Conservation (phyloP, 805 yeast species). For the Priceomyces fermenticarens region DNA sequence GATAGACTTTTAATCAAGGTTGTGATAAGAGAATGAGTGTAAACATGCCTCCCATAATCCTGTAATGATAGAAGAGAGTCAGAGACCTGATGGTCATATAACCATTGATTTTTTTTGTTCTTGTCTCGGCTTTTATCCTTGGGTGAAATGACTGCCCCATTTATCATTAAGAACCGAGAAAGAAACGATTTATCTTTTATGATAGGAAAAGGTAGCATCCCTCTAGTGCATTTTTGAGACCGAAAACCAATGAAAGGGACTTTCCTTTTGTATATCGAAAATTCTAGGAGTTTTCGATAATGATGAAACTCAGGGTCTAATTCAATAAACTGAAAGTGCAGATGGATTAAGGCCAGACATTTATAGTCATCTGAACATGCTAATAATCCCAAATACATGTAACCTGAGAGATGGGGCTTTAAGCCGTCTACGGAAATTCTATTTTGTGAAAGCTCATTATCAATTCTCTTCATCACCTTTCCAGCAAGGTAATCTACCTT, state of each 20-base stretch:
- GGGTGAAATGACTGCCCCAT: constrained; percentile 3
- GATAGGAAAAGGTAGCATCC: constrained; percentile 7
- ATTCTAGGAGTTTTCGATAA: not conserved
- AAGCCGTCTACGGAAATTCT: too few relatives aligned
- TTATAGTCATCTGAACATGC: not conserved
- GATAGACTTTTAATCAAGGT: constrained; percentile 2
- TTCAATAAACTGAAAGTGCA: too few relatives aligned
- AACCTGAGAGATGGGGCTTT: not conserved
- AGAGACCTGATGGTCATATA: constrained; percentile 1
- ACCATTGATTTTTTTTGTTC: constrained; percentile 4
- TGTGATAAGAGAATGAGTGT: constrained; percentile 4
- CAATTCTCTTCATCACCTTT: too few relatives aligned
- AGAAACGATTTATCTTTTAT: constrained; percentile 6
- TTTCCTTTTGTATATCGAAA: not conserved
- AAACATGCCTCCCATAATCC: constrained; percentile 2
- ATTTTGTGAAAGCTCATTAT: too few relatives aligned
- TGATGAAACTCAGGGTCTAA: too few relatives aligned
- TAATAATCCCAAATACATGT: constrained; percentile 3
- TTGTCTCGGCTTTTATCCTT: not conserved
- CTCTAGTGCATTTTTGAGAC: not conserved
- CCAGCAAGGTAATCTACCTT: too few relatives aligned
- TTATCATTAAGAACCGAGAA: constrained; percentile 4
- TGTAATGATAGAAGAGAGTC: constrained; percentile 3
- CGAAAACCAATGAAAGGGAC: constrained; percentile 4
- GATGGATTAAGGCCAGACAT: not conserved